phyloP scores from a whole-genome alignment of 192 early-diverging fungal genomes.

The Coemansia sp. region DNA sequence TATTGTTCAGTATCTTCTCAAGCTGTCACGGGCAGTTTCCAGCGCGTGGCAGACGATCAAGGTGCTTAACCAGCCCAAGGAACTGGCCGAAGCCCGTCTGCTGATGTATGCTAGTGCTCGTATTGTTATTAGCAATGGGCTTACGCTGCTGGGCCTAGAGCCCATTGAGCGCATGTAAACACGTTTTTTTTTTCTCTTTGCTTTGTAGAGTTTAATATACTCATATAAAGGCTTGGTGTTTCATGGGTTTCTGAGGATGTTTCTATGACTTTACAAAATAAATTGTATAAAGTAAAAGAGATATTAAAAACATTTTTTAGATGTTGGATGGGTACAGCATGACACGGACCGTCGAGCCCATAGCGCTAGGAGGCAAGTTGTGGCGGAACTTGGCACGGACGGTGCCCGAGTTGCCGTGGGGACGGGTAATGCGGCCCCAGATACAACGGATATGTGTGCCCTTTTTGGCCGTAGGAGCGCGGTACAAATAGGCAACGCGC shows the following conservation, averaged over 20 bases:
- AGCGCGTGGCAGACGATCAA: conserved; percentile 71
- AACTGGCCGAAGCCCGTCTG: conserved; percentile 83
- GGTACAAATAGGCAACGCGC: conserved; percentile 97
- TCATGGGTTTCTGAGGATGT: no score
- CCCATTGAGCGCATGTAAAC: conserved; percentile 89
- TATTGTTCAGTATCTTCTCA: conserved; percentile 81
- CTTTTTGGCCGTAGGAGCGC: conserved; percentile 81
- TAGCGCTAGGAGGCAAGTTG: conserved; percentile 93
- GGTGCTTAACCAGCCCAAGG: conserved; percentile 68
- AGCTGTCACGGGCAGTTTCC: conserved; percentile 79
- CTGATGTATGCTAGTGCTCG: conserved; percentile 83
- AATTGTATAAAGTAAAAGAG: no score
- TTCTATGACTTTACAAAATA: no score
- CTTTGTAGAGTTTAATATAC: no score
- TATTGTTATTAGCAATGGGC: conserved; percentile 80
- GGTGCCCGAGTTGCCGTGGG: conserved; percentile 94
- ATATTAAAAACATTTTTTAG: no score
- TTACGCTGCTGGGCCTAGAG: conserved; percentile 76
- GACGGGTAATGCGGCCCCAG: conserved; percentile 94
- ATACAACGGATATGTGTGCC: conserved; percentile 94
- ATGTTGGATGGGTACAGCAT: conserved; percentile 95
- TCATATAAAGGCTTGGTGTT: no score
- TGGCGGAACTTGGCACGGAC: conserved; percentile 96
- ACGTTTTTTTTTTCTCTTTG: no score
- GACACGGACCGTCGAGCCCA: conserved; percentile 89